Evolutionary conservation across 2,329 filamentous ascomycete genomes (phyloP).

Genomic region (Diplodia mutila): DNA sequence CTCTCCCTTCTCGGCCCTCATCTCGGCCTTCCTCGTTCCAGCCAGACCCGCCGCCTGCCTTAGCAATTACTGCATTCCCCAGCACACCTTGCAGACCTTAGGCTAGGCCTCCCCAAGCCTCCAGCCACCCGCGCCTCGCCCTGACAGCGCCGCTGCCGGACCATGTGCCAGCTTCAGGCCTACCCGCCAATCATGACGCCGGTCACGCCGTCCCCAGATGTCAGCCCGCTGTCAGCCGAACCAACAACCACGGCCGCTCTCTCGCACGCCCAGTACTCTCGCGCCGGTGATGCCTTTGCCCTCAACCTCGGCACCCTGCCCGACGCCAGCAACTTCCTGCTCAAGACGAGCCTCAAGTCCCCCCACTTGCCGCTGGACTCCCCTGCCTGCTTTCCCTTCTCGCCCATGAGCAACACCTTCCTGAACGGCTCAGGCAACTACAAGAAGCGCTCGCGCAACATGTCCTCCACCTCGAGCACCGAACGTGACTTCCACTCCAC

Average conservation of each 20-base stretch:
- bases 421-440: slow-evolving; percentile 30
- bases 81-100: background rate
- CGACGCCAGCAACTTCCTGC: slow-evolving; percentile 42
- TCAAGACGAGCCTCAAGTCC: slow-evolving; percentile 44
- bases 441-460: slow-evolving; percentile 45
- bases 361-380: slow-evolving; percentile 43
- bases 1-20: background rate
- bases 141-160: slow-evolving; percentile 10
- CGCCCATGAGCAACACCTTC: slow-evolving; percentile 34
- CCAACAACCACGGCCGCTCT: slow-evolving; percentile 28
- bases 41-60: background rate
- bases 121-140: slow-evolving; percentile 17
- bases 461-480: slow-evolving; percentile 48
- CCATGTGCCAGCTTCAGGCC: slow-evolving; percentile 19
- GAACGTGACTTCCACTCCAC: slow-evolving; percentile 43
- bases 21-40: background rate
- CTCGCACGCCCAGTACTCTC: slow-evolving; percentile 41
- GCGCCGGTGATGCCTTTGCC: slow-evolving; percentile 42
- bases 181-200: slow-evolving; percentile 43
- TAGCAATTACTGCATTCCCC: background rate
- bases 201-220: slow-evolving; percentile 47
- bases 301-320: slow-evolving; percentile 45
- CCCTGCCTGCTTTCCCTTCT: slow-evolving; percentile 37
- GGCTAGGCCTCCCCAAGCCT: background rate
- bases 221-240: slow-evolving; percentile 47